These are phyloP conservation scores for Colletotrichum zoysiae DNA, from an alignment of 2,329 filamentous ascomycete species.

Conservation along the genomic window DNA sequence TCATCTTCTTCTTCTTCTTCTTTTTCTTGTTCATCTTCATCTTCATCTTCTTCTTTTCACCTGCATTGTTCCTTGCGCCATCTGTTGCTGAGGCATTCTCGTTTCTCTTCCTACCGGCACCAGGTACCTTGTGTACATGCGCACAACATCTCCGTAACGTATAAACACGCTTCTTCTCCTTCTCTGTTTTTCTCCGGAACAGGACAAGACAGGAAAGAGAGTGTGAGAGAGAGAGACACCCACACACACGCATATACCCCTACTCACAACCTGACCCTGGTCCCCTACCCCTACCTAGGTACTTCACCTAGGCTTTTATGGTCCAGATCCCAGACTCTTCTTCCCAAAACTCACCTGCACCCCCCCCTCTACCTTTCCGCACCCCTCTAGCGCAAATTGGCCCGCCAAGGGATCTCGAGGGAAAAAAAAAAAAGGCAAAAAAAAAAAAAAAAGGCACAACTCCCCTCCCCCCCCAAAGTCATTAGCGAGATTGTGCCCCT, in stretches of 20 bases:
- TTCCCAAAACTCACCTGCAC: conserved; percentile 20
- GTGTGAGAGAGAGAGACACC: neutral
- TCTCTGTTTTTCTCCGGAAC: neutral
- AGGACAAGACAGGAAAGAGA: conserved; percentile 17
- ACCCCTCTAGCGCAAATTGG: conserved; percentile 36
- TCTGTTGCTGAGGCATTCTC: neutral
- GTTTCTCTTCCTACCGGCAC: neutral
- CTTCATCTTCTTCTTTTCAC: neutral
- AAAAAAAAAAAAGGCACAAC: conserved; percentile 45
- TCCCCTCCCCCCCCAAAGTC: conserved; percentile 44
- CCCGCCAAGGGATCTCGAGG: conserved; percentile 13
- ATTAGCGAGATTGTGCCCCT: conserved; percentile 58
- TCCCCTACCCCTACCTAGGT: conserved; percentile 3
- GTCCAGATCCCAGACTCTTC: conserved; percentile 29
- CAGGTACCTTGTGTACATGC: conserved; percentile 6
- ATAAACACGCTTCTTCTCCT: neutral
- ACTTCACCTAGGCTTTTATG: conserved; percentile 21
- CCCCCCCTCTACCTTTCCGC: conserved; percentile 13
- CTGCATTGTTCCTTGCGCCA: neutral
- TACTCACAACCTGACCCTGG: conserved; percentile 25
- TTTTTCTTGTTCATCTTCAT: neutral
- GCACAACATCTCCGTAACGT: neutral
- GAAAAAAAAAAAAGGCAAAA: neutral
- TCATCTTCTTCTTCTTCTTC: too few relatives aligned
- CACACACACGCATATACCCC: neutral